Evolutionary conservation across 345 rosid genomes (phyloP), one percentile per base, ranked within the genome.

Genomic region (Firmiana major): DNA sequence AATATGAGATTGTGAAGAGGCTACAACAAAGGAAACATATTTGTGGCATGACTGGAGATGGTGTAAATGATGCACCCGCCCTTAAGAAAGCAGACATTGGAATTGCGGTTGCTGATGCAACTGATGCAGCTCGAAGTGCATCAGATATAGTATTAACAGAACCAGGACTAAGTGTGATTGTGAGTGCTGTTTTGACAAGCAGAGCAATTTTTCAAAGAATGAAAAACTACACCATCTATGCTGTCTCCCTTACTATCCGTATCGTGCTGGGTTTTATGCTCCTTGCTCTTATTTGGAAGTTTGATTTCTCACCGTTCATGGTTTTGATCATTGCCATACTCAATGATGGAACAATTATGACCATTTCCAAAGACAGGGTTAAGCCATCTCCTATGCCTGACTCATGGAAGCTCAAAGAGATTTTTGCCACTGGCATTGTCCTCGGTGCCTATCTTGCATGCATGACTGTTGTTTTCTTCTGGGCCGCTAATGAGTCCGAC

Each of bases 141-240:
- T 90, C 90, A 3, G 92, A 90, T 51, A 89, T 90, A 42, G 94
- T 90, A 36, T 75, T 90, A 79, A 90, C 92, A 3, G 92, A 90
- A 82, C 94, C 94, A 38, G 94, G 94, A 31, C 74, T 90, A 67
- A 90, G 92, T 65, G 94, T 90, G 77, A 90, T 90, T 49, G 83
- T 90, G 22, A 86, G 90, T 75, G 94, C 94, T 10, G 94, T 90
- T 73, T 71, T 90, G 64, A 90, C 94, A 49, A 90, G 94, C 83
- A 79, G 94, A 71, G 94, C 92, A 42, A 90, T 90, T 76, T 90
- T 90, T 69, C 94, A 90, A 79, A 86, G 94, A 79, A 90, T 90
- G 94, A 90, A 90, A 82, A 90, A 89, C 77, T 90, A 90, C 81
- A 90, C 94, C 68, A 90, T 90, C 63, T 90, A 90, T 79, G 94